Conservation (phyloP, 768 basidiomycete species). For the Rickenella mellea region DNA sequence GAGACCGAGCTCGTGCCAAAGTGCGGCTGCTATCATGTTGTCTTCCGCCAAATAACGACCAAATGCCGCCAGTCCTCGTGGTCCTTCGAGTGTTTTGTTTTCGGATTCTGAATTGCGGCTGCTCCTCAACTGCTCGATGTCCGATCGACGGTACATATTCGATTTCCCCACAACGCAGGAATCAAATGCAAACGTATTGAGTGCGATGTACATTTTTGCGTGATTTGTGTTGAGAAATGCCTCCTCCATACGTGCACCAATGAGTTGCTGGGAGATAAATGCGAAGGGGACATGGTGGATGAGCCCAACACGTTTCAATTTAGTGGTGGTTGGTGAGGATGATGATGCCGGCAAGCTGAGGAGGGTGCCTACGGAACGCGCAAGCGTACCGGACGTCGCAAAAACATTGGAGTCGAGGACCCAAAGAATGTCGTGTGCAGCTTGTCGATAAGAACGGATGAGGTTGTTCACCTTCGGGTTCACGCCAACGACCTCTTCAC, state of each 20-base stretch:
- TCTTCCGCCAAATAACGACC: constrained; percentile 92
- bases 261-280: constrained; percentile 49
- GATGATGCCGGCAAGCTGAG: constrained; percentile 25
- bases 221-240: constrained; percentile 96
- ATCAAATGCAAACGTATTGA: constrained; percentile 81
- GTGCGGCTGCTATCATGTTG: constrained; percentile 87
- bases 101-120: no score
- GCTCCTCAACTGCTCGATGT: constrained; percentile 31
- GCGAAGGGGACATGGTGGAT: constrained; percentile 97
- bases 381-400: constrained; percentile 67
- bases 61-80: constrained; percentile 65
- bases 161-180: constrained; percentile 98
- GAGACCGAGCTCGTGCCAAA: constrained; percentile 90
- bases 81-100: no score
- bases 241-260: constrained; percentile 84
- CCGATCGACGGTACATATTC: constrained; percentile 85
- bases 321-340: constrained; percentile 17
- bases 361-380: constrained; percentile 77
- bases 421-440: constrained; percentile 87
- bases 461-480: constrained; percentile 99
- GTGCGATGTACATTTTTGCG: constrained; percentile 95
- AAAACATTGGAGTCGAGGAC: constrained; percentile 94
- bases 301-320: constrained; percentile 54
- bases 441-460: constrained; percentile 70
- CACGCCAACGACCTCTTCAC: constrained; percentile 76